Evolutionary conservation across 2,329 filamentous ascomycete genomes (phyloP).

Genomic region (Aspergillus pseudoviridinutans): DNA sequence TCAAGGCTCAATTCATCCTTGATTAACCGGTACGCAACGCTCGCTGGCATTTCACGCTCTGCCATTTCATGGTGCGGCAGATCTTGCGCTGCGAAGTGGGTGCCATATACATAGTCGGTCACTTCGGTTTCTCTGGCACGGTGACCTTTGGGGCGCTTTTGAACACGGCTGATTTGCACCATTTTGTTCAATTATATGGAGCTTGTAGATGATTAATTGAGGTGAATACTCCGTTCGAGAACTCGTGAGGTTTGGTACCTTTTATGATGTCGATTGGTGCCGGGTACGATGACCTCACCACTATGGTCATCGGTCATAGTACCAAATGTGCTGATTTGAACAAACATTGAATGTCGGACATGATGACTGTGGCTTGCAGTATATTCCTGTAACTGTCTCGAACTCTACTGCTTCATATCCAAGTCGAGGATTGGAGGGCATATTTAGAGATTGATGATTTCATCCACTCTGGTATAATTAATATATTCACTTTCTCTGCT

Average conservation of each 20-base stretch:
- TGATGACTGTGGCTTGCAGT: too few relatives aligned
- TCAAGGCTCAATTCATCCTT: constrained; percentile 62
- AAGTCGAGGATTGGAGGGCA: too few relatives aligned
- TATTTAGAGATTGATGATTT: too few relatives aligned
- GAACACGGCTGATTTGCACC: constrained; percentile 35
- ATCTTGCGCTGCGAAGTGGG: constrained; percentile 73
- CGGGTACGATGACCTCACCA: not conserved
- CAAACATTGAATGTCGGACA: too few relatives aligned
- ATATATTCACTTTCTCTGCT: too few relatives aligned
- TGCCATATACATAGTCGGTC: constrained; percentile 73
- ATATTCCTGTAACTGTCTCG: too few relatives aligned
- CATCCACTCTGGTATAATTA: too few relatives aligned
- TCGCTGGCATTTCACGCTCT: constrained; percentile 78
- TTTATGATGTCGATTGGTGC: not conserved
- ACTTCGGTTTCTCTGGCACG: constrained; percentile 29
- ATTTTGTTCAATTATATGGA: constrained; percentile 18
- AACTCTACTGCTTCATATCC: too few relatives aligned
- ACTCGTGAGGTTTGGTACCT: not conserved
- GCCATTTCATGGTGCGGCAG: constrained; percentile 81
- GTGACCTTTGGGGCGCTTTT: constrained; percentile 26
- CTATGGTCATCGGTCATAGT: not conserved
- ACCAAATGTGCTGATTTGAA: too few relatives aligned
- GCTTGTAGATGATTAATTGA: not conserved
- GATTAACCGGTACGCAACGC: constrained; percentile 63
- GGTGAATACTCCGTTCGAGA: not conserved